A percentile compares a stretch with the other conserved stretches of the same genome.
Conservation (phyloP, 192 early-diverging fungal species). For the Allomyces macrogynus region DNA sequence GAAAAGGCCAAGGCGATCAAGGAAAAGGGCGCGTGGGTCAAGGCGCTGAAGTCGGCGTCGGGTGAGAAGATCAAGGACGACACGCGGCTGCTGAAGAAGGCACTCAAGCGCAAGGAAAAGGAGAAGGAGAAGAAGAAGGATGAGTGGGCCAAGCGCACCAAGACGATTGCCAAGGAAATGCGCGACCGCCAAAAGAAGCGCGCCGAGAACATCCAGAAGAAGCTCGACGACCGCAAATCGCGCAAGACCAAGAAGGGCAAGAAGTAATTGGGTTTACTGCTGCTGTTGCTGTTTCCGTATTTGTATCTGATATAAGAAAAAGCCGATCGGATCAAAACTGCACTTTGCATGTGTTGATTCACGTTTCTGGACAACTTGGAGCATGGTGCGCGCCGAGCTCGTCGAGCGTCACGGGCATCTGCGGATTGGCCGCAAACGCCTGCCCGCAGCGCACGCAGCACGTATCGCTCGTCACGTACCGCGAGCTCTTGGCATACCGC, state of each 20-base stretch:
- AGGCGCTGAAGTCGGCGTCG: slow-evolving; percentile 52
- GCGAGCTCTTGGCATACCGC: too few relatives aligned
- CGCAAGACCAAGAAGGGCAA: slow-evolving; percentile 46
- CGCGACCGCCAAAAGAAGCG: slow-evolving; percentile 56
- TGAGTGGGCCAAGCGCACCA: slow-evolving; percentile 63
- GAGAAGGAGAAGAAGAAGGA: slow-evolving; percentile 64
- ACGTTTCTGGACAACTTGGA: too few relatives aligned
- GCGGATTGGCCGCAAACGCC: too few relatives aligned
- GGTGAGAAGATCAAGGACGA: slow-evolving; percentile 91
- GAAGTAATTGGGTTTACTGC: slow-evolving; percentile 11
- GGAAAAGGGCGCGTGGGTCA: slow-evolving; percentile 64
- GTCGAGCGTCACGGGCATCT: too few relatives aligned
- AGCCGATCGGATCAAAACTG: too few relatives aligned
- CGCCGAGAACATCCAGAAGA: slow-evolving; percentile 61
- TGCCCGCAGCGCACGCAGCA: too few relatives aligned
- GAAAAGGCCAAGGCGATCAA: slow-evolving; percentile 38
- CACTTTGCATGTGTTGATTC: too few relatives aligned
- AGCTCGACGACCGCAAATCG: slow-evolving; percentile 54
- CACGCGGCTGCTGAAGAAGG: slow-evolving; percentile 70
- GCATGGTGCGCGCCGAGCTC: too few relatives aligned
- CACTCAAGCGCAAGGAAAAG: slow-evolving; percentile 63
- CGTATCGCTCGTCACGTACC: too few relatives aligned
- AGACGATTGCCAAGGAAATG: slow-evolving; percentile 36
- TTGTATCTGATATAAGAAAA: background rate
- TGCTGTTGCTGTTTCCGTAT: background rate